A percentile compares a stretch with the other conserved stretches of the same genome.
phyloP scores from a whole-genome alignment of 495 filamentous ascomycete species.

The Penicillium tannophilum region DNA sequence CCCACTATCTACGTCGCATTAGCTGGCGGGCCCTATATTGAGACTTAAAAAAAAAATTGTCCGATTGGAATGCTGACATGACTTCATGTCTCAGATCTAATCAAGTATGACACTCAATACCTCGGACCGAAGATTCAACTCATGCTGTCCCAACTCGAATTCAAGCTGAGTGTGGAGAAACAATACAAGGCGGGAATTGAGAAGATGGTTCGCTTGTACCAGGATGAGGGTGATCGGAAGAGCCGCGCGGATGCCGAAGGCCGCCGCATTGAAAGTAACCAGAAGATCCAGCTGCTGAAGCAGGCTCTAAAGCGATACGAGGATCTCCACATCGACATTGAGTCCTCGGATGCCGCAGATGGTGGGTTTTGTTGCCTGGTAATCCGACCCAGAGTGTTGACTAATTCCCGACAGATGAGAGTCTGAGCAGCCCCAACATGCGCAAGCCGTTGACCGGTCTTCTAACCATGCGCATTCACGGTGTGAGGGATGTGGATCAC shows the following conservation, averaged over 20 bases:
- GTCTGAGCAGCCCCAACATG: constrained; percentile 91
- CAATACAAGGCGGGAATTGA: constrained; percentile 99
- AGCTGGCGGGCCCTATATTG: not conserved
- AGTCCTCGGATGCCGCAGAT: constrained; percentile 77
- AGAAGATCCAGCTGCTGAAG: constrained; percentile 95
- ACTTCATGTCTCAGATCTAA: constrained; percentile 68
- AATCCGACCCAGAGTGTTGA: not conserved
- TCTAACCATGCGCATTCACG: constrained; percentile 80
- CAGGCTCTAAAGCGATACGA: constrained; percentile 96
- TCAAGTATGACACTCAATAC: constrained; percentile 97
- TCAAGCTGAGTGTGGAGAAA: constrained; percentile 98
- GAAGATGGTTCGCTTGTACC: constrained; percentile 98
- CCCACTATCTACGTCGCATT: not conserved
- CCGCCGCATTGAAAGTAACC: constrained; percentile 87
- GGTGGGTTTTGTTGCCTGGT: constrained; percentile 54
- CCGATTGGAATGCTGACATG: constrained; percentile 19
- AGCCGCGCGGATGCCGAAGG: constrained; percentile 90
- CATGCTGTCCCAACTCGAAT: constrained; percentile 98
- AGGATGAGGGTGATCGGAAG: constrained; percentile 97
- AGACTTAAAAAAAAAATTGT: constrained; percentile 8
- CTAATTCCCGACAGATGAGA: constrained; percentile 71
- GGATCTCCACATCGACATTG: constrained; percentile 95
- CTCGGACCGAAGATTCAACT: constrained; percentile 97
- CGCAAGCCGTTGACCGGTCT: constrained; percentile 91
- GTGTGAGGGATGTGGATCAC: constrained; percentile 94